Conservation (phyloP, 2,329 filamentous ascomycete species). For the Neopestalotiopsis clavispora region DNA sequence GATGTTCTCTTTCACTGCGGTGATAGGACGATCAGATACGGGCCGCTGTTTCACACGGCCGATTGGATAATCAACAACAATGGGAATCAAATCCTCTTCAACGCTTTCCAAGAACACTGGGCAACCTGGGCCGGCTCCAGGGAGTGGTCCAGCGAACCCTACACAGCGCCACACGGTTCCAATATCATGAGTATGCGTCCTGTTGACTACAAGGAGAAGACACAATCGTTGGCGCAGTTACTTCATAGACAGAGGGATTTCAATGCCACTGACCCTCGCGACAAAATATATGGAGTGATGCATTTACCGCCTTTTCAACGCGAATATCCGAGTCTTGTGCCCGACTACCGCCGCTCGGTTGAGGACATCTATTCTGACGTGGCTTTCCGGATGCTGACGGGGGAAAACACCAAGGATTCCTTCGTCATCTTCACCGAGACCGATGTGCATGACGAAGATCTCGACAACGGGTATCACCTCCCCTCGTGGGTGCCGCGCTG, state of each 20-base stretch:
- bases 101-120: too few relatives aligned
- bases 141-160: too few relatives aligned
- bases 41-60: conserved; percentile 11
- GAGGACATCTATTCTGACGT: not conserved
- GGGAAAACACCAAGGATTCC: not conserved
- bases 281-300: conserved; percentile 17
- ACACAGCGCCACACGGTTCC: too few relatives aligned
- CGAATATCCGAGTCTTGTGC: not conserved
- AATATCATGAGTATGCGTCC: not conserved
- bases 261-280: conserved; percentile 12
- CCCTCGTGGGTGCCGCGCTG: not conserved
- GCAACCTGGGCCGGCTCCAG: too few relatives aligned
- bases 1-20: conserved; percentile 15
- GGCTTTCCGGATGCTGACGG: not conserved
- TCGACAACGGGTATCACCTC: not conserved
- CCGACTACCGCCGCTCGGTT: not conserved
- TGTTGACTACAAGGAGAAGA: not conserved
- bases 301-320: conserved; percentile 13
- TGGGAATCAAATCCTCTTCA: too few relatives aligned
- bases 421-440: not conserved
- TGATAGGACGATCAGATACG: conserved; percentile 4
- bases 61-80: conserved; percentile 12
- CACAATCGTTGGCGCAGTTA: not conserved
- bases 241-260: not conserved
- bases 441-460: not conserved